Percentiles rank a stretch among this genome's conserved stretches.
Evolutionary conservation across 2,329 filamentous ascomycete species (phyloP).

Genomic region (Phaeosphaeria sp.): DNA sequence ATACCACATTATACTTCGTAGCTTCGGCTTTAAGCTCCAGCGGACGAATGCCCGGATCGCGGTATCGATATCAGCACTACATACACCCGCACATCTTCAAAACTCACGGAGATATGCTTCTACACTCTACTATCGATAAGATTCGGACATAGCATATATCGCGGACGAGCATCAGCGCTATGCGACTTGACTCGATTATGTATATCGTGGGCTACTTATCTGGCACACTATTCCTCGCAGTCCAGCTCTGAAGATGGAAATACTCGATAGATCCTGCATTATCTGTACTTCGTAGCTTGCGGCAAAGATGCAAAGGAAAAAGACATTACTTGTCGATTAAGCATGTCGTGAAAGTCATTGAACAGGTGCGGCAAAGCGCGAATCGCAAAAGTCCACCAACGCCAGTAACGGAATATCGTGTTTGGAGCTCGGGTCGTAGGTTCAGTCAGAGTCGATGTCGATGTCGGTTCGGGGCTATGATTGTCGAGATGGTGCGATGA

Average conservation of each 20-base stretch:
- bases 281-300: neutral
- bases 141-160: neutral
- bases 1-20: too few species aligned
- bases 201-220: neutral
- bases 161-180: neutral
- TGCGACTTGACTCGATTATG: neutral
- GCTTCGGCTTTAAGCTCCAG: neutral
- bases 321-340: neutral
- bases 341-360: slow-evolving; percentile 3
- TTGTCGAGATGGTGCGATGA: too few species aligned
- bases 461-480: too few species aligned
- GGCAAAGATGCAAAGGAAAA: neutral
- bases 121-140: too few species aligned
- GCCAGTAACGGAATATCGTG: neutral
- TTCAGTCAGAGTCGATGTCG: neutral
- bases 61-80: neutral
- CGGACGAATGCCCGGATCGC: neutral
- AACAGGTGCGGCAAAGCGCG: slow-evolving; percentile 1
- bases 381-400: slow-evolving; percentile 5
- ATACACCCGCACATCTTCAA: too few species aligned
- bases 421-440: neutral
- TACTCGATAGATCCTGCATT: neutral
- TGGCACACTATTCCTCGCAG: neutral
- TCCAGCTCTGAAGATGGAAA: neutral
- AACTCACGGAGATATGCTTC: too few species aligned